These are phyloP conservation scores for Quercus bicolor DNA, from an alignment of 306 rosid species.

Conservation along the genomic window DNA sequence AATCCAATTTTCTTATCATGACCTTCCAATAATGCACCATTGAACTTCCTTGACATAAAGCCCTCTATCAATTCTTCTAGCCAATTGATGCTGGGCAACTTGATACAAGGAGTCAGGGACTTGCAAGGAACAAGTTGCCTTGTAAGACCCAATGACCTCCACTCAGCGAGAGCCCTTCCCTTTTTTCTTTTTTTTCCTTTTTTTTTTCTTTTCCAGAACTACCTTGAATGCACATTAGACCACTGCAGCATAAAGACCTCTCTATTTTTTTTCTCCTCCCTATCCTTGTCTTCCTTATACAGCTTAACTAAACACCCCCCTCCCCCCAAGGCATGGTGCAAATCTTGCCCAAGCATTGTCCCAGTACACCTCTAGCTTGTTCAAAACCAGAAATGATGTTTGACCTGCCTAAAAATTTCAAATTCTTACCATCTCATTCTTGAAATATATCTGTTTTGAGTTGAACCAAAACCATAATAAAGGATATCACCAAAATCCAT, in stretches of 20 bases:
- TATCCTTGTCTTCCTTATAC: neutral
- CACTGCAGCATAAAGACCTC: neutral
- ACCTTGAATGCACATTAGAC: neutral
- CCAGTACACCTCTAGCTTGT: neutral
- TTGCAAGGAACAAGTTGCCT: neutral
- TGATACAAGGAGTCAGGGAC: neutral
- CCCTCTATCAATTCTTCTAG: neutral
- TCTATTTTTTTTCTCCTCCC: neutral
- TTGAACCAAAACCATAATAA: neutral
- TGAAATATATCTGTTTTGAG: neutral
- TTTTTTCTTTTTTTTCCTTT: too few relatives aligned
- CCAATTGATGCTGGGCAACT: neutral
- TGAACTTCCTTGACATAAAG: neutral
- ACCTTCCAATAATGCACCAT: neutral
- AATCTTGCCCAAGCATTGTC: neutral
- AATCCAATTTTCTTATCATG: neutral
- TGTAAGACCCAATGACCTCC: neutral
- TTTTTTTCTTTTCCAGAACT: neutral
- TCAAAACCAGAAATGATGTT: neutral
- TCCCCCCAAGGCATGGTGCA: neutral
- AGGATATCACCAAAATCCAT: neutral
- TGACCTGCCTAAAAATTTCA: neutral
- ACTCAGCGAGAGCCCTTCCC: neutral
- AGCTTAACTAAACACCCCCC: neutral
- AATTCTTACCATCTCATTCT: neutral